phyloP scores from a whole-genome alignment of 106 monocot species.

The Allium sativum region DNA sequence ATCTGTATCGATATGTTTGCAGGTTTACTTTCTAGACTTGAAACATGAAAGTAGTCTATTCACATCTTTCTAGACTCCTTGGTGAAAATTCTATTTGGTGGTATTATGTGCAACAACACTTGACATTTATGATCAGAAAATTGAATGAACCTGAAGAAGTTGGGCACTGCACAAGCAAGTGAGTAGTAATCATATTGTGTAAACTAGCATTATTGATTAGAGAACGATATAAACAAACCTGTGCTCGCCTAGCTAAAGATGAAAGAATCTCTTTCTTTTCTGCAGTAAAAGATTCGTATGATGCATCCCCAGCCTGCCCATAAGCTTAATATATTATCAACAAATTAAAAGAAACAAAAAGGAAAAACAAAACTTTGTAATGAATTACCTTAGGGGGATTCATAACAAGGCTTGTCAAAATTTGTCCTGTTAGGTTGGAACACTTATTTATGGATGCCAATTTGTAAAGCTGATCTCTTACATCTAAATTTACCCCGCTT shows the following conservation, averaged over 20 bases:
- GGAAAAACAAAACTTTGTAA: not conserved
- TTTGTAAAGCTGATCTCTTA: constrained; percentile 59
- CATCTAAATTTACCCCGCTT: constrained; percentile 33
- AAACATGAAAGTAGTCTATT: too few species aligned
- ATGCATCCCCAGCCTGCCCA: constrained; percentile 41
- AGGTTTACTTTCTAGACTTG: too few species aligned
- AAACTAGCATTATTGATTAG: not conserved
- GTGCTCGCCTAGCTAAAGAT: constrained; percentile 43
- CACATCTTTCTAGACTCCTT: too few species aligned
- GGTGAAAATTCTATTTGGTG: too few species aligned
- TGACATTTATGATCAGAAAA: too few species aligned
- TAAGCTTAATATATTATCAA: too few species aligned
- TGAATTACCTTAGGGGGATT: constrained; percentile 55
- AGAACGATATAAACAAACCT: constrained; percentile 19
- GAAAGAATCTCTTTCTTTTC: constrained; percentile 37
- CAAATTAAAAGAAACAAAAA: too few species aligned
- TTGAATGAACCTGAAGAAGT: too few species aligned
- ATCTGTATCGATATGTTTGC: too few species aligned
- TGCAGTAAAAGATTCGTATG: constrained; percentile 27
- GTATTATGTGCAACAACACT: too few species aligned
- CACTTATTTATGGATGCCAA: constrained; percentile 60
- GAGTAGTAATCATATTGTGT: not conserved
- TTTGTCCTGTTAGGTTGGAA: constrained; percentile 57
- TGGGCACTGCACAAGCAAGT: not conserved
- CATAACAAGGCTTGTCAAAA: constrained; percentile 64